phyloP scores from a whole-genome alignment of 331 rosid genomes.

The Saraca asoca region DNA sequence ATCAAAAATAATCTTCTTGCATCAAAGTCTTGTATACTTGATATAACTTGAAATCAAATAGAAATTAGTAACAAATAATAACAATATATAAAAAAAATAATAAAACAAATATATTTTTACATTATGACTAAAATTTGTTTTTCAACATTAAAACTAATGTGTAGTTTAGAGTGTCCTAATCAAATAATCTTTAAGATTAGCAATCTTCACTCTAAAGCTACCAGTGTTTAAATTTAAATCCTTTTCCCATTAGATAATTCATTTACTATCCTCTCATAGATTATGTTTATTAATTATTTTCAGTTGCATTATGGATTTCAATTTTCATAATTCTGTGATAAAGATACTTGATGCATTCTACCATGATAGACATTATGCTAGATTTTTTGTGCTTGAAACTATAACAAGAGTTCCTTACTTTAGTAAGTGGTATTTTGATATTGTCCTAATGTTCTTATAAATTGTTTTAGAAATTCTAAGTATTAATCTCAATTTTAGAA shows the following conservation, averaged over 20 bases:
- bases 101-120: too few species aligned
- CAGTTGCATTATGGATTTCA: slow-evolving; percentile 15
- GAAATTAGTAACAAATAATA: too few species aligned
- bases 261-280: neutral
- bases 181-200: too few species aligned
- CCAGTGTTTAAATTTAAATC: neutral
- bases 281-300: slow-evolving; percentile 22
- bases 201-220: too few species aligned
- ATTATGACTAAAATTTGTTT: too few species aligned
- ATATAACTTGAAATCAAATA: too few species aligned
- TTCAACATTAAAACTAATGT: too few species aligned
- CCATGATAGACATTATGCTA: slow-evolving; percentile 75
- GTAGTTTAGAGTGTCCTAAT: too few species aligned
- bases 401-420: slow-evolving; percentile 98
- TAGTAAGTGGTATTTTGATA: slow-evolving; percentile 52
- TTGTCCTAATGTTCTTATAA: slow-evolving; percentile 1
- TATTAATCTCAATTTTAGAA: neutral
- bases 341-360: slow-evolving; percentile 81
- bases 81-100: too few species aligned
- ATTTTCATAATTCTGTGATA: slow-evolving; percentile 83
- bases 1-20: too few species aligned
- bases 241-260: neutral
- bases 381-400: slow-evolving; percentile 94
- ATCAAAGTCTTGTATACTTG: too few species aligned
- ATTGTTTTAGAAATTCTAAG: neutral